These are phyloP conservation scores for Fraxinus paxiana DNA, from an alignment of 305 asterid species.

Conservation along the genomic window DNA sequence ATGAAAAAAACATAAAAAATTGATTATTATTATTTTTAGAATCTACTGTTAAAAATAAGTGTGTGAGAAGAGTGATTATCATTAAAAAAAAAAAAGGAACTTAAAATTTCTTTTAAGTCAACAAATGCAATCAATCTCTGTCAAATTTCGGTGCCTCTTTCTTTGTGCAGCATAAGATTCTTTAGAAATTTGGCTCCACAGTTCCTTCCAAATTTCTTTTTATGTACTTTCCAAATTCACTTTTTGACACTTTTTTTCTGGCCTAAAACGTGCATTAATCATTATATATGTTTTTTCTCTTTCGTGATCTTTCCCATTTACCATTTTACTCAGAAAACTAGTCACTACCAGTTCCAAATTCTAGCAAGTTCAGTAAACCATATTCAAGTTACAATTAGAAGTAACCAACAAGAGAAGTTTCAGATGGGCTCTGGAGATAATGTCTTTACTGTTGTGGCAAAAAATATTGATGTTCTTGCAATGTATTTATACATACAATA, in stretches of 20 bases:
- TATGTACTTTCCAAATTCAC: conserved; percentile 18
- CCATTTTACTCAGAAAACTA: conserved; percentile 9
- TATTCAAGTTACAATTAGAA: background rate
- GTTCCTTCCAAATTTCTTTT: conserved; percentile 19
- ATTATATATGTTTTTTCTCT: conserved; percentile 17
- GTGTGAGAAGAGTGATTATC: too few species aligned
- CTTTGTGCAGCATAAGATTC: conserved; percentile 57
- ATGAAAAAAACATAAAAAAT: too few species aligned
- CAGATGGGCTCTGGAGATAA: conserved; percentile 69
- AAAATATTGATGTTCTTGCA: conserved; percentile 82
- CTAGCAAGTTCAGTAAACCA: background rate
- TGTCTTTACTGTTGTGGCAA: conserved; percentile 61
- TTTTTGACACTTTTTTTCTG: conserved; percentile 29
- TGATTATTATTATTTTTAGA: too few species aligned
- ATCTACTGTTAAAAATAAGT: too few species aligned
- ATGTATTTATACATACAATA: conserved; percentile 36
- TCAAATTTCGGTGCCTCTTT: conserved; percentile 74
- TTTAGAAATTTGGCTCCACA: conserved; percentile 29
- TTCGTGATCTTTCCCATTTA: background rate
- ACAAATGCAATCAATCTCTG: background rate
- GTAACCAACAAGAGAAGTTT: background rate
- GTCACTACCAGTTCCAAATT: background rate
- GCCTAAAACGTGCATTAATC: conserved; percentile 8
- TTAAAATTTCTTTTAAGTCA: background rate
- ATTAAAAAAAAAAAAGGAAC: too few species aligned